These are phyloP conservation scores for Endoconidiophora polonica DNA, from an alignment of 2,329 filamentous ascomycete genomes.

Conservation along the genomic window DNA sequence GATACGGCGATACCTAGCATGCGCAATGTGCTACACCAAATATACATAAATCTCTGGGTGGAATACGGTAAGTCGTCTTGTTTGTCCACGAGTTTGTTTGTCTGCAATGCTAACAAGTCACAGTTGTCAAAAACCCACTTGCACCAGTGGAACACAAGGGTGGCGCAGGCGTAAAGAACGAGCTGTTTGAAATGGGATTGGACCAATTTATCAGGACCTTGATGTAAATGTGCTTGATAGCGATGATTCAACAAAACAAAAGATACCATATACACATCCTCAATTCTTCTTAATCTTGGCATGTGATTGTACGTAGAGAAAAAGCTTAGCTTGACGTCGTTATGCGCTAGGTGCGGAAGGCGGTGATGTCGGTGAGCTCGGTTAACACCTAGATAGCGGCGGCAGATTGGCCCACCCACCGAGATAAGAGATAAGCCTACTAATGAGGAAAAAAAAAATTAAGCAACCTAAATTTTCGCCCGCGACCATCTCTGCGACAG, in stretches of 20 bases:
- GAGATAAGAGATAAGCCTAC: constrained; percentile 8
- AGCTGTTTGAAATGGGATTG: constrained; percentile 53
- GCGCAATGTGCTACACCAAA: constrained; percentile 88
- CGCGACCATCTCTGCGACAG: constrained; percentile 10
- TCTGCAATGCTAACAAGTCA: background rate
- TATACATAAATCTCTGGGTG: constrained; percentile 95
- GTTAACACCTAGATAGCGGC: background rate
- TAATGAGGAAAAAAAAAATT: constrained; percentile 11
- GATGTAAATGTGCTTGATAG: constrained; percentile 26
- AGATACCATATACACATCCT: background rate
- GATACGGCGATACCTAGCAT: constrained; percentile 81
- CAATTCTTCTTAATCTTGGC: background rate
- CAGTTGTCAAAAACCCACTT: constrained; percentile 55
- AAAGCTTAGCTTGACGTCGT: background rate
- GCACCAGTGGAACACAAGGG: constrained; percentile 52
- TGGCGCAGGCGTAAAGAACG: constrained; percentile 52
- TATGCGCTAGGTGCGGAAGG: background rate
- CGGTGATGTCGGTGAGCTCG: constrained; percentile 3
- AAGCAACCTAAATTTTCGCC: constrained; percentile 6
- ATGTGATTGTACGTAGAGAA: background rate
- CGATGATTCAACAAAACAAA: constrained; percentile 2
- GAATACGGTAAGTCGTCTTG: constrained; percentile 54
- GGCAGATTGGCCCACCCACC: background rate
- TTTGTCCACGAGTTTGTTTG: background rate
- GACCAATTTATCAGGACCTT: constrained; percentile 61